A percentile compares a stretch with the other conserved stretches of the same genome.
phyloP scores from a whole-genome alignment of 192 early-diverging fungal species.

The Entophlyctis luteolus region DNA sequence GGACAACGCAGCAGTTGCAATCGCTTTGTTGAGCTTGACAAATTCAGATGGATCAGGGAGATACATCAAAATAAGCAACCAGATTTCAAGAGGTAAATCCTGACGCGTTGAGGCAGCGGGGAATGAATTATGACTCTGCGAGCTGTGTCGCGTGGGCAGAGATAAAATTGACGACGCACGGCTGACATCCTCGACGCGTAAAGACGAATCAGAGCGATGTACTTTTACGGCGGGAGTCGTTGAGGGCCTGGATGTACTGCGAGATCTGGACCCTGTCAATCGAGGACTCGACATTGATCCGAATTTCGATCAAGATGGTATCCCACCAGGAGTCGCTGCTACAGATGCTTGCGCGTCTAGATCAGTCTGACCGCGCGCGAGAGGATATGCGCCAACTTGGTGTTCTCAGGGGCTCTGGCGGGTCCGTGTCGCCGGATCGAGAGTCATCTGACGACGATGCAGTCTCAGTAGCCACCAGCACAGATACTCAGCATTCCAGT shows the following conservation, averaged over 20 bases:
- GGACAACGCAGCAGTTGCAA: neutral
- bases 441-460: neutral
- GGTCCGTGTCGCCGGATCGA: neutral
- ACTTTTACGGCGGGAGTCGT: too few relatives aligned
- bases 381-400: neutral
- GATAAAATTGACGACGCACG: too few relatives aligned
- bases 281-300: too few relatives aligned
- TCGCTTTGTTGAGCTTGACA: neutral
- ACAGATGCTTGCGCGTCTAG: neutral
- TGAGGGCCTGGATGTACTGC: too few relatives aligned
- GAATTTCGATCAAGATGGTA: too few relatives aligned
- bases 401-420: neutral
- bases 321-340: too few relatives aligned
- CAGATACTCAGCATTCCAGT: neutral
- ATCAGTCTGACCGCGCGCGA: neutral
- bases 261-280: too few relatives aligned
- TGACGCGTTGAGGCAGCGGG: too few relatives aligned
- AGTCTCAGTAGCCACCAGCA: neutral
- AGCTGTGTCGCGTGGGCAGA: too few relatives aligned
- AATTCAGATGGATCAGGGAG: constrained; percentile 12
- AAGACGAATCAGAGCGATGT: too few relatives aligned
- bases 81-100: constrained; percentile 8
- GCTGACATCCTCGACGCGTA: too few relatives aligned
- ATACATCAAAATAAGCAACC: constrained; percentile 5
- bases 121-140: too few relatives aligned